Conservation (phyloP, 2,329 filamentous ascomycete genomes). For the Tympanopsis confertula region DNA sequence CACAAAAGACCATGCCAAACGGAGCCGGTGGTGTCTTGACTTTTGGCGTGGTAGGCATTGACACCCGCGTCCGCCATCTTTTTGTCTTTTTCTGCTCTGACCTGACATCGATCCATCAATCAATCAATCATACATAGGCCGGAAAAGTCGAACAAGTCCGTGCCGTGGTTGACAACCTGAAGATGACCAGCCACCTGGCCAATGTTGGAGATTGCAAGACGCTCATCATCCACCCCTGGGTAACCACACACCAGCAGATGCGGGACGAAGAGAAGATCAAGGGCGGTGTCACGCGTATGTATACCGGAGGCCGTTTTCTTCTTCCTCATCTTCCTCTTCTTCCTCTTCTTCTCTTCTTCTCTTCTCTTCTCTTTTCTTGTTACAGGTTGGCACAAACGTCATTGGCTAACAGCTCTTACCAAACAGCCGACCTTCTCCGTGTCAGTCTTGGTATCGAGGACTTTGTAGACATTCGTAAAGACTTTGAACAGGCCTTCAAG, state of each 20-base stretch:
- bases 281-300: constrained; percentile 47
- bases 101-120: too few species aligned
- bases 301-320: neutral
- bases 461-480: constrained; percentile 61
- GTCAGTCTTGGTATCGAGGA: constrained; percentile 63
- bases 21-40: constrained; percentile 63
- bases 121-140: too few species aligned
- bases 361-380: constrained; percentile 11
- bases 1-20: constrained; percentile 57
- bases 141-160: constrained; percentile 19
- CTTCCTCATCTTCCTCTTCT: constrained; percentile 1
- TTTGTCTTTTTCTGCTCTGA: too few species aligned
- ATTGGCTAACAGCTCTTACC: neutral
- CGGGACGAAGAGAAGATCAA: constrained; percentile 51
- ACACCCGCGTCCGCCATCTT: constrained; percentile 43
- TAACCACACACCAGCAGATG: constrained; percentile 62
- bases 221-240: constrained; percentile 76
- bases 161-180: constrained; percentile 59
- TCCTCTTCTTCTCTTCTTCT: constrained; percentile 1
- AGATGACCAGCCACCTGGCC: constrained; percentile 62
- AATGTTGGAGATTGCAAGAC: constrained; percentile 93
- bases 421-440: constrained; percentile 46
- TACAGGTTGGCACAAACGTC: constrained; percentile 8
- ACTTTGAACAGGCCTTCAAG: constrained; percentile 58
- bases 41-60: constrained; percentile 60